Evolutionary conservation across 768 basidiomycete genomes (phyloP).

Genomic region (Russula griseocarnosa): DNA sequence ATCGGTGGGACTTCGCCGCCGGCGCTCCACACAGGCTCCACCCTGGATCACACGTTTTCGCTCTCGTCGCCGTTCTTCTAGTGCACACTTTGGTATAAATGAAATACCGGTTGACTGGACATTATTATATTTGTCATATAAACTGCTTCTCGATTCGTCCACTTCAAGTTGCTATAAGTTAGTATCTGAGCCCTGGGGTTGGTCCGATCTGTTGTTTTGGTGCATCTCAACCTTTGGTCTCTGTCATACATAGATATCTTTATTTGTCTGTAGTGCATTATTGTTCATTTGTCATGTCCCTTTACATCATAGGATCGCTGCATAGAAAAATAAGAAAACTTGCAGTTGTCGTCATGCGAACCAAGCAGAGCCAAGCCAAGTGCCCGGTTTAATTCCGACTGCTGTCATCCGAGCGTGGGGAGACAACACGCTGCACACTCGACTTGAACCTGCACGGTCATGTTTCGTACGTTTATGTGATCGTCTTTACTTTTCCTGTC

Average conservation of each 20-base stretch:
- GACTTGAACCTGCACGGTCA: neutral
- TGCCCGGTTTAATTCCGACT: neutral
- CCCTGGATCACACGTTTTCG: conserved; percentile 25
- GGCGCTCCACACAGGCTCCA: conserved; percentile 18
- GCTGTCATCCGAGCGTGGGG: neutral
- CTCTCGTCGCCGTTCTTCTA: conserved; percentile 27
- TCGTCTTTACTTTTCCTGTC: neutral
- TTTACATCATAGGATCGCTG: conserved; percentile 15
- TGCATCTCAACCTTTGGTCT: conserved; percentile 20
- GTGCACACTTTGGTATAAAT: conserved; percentile 2
- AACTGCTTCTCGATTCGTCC: conserved; percentile 7
- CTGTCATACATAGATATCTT: conserved; percentile 29
- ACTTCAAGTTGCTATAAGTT: neutral
- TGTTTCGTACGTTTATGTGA: conserved; percentile 16
- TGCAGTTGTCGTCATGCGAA: neutral
- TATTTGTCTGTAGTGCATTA: conserved; percentile 28
- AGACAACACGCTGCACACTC: neutral
- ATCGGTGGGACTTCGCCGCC: conserved; percentile 22
- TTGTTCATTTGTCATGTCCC: conserved; percentile 5
- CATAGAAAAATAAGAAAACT: neutral
- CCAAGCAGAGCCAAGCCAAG: neutral
- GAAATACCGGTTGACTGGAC: conserved; percentile 12
- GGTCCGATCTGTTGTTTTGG: conserved; percentile 5
- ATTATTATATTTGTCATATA: conserved; percentile 21
- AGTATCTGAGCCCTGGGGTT: neutral